Conservation (phyloP, 495 filamentous ascomycete genomes). For the Schizothecium vesticola region DNA sequence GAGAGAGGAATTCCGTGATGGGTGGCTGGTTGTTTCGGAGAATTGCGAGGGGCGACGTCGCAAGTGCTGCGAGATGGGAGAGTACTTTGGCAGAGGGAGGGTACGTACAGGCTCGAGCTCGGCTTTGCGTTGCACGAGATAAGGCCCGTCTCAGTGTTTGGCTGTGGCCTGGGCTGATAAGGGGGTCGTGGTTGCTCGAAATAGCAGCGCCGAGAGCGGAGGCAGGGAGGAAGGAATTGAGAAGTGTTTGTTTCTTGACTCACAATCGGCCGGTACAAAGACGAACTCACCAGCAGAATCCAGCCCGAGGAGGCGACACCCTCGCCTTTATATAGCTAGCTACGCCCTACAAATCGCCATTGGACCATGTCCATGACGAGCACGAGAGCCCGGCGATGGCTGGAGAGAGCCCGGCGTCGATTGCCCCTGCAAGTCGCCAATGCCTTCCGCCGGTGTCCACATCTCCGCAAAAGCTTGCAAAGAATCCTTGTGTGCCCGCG, state of each 20-base stretch:
- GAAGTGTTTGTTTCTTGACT: not conserved
- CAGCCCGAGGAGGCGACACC: not conserved
- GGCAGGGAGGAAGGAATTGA: not conserved
- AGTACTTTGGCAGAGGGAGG: not conserved
- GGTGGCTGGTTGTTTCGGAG: not conserved
- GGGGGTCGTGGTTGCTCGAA: constrained; percentile 15
- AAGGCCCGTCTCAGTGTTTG: constrained; percentile 21
- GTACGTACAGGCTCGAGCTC: constrained; percentile 2
- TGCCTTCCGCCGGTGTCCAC: not conserved
- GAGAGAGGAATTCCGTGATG: not conserved
- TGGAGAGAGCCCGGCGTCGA: not conserved
- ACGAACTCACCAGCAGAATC: not conserved
- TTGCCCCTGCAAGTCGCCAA: constrained; percentile 4
- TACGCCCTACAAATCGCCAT: not conserved
- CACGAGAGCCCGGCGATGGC: not conserved
- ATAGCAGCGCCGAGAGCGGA: constrained; percentile 11
- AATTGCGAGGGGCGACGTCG: constrained; percentile 1
- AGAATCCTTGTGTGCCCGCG: not conserved
- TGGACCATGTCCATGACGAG: constrained; percentile 1
- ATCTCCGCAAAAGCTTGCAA: constrained; percentile 6
- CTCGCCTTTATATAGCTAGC: constrained; percentile 15
- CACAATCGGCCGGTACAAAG: not conserved
- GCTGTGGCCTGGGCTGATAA: constrained; percentile 20
- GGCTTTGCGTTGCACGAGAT: constrained; percentile 19
- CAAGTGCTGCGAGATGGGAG: constrained; percentile 1